phyloP scores from a whole-genome alignment of 2,329 filamentous ascomycete species.

The Tolypocladium sp. region DNA sequence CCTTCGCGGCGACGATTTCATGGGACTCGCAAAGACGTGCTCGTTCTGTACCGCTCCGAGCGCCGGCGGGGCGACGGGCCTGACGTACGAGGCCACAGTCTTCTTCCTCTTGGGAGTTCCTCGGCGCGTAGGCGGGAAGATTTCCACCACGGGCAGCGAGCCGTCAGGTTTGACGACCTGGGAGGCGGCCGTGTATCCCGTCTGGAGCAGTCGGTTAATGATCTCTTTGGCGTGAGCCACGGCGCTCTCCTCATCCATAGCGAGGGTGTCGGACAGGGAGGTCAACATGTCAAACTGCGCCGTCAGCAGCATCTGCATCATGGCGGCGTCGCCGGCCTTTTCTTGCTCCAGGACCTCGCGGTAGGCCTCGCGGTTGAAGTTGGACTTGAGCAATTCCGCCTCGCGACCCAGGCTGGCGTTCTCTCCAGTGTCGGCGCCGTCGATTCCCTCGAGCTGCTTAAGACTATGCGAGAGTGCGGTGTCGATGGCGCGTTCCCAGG shows the following conservation, averaged over 20 bases:
- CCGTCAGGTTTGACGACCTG: constrained; percentile 90
- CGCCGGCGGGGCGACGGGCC: constrained; percentile 34
- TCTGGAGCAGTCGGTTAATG: constrained; percentile 68
- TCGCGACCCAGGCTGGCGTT: constrained; percentile 67
- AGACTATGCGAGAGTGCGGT: constrained; percentile 81
- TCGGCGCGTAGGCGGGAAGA: constrained; percentile 59
- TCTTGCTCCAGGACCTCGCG: constrained; percentile 75
- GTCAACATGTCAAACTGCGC: constrained; percentile 89
- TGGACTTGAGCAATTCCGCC: constrained; percentile 75
- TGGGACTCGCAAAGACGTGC: constrained; percentile 35
- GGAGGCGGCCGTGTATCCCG: constrained; percentile 63
- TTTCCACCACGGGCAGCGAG: constrained; percentile 48
- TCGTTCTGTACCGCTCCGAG: constrained; percentile 25
- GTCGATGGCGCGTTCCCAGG: constrained; percentile 83
- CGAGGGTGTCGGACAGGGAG: constrained; percentile 70
- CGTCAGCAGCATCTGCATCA: constrained; percentile 74
- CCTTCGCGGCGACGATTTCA: constrained; percentile 72
- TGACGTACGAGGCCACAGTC: constrained; percentile 28
- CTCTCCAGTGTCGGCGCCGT: constrained; percentile 46
- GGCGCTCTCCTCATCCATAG: constrained; percentile 77
- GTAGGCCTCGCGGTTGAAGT: constrained; percentile 72
- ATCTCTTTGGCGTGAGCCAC: constrained; percentile 69
- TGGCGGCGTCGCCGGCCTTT: constrained; percentile 65
- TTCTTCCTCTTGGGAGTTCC: constrained; percentile 73
- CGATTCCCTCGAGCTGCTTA: constrained; percentile 59